Percentiles rank a stretch among this genome's conserved stretches.
These are phyloP conservation scores for Lipomyces yamadae DNA, from an alignment of 805 yeast genomes.

Conservation along the genomic window DNA sequence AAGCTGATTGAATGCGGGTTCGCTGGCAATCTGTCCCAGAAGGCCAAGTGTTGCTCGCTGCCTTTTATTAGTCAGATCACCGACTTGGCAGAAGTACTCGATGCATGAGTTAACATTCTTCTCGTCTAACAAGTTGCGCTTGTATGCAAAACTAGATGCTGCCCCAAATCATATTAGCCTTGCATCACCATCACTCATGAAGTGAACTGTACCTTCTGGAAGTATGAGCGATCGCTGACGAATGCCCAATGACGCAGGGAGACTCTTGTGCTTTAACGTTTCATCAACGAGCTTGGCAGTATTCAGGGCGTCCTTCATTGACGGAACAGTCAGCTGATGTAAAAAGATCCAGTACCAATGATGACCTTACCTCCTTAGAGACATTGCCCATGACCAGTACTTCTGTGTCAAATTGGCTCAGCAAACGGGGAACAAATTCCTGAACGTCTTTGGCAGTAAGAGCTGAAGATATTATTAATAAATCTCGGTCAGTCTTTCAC, in stretches of 20 bases:
- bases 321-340: background rate
- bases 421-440: conserved; percentile 58
- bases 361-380: conserved; percentile 43
- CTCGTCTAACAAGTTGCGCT: conserved; percentile 60
- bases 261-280: conserved; percentile 49
- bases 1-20: conserved; percentile 86
- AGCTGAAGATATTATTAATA: conserved; percentile 20
- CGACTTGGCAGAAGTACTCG: conserved; percentile 75
- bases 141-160: conserved; percentile 50
- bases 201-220: conserved; percentile 37
- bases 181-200: conserved; percentile 47
- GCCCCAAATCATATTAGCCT: conserved; percentile 49
- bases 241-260: conserved; percentile 53
- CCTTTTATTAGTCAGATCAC: conserved; percentile 52
- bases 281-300: conserved; percentile 53
- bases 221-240: conserved; percentile 49
- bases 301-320: conserved; percentile 53
- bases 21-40: conserved; percentile 72
- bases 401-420: conserved; percentile 68
- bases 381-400: conserved; percentile 79
- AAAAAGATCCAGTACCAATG: background rate
- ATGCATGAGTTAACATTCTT: conserved; percentile 82
- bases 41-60: conserved; percentile 62
- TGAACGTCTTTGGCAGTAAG: conserved; percentile 57
- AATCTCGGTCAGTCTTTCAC: background rate